Percentiles rank a stretch among this genome's conserved stretches.
Conservation (phyloP, 345 rosid species). For the Lumnitzera littorea region DNA sequence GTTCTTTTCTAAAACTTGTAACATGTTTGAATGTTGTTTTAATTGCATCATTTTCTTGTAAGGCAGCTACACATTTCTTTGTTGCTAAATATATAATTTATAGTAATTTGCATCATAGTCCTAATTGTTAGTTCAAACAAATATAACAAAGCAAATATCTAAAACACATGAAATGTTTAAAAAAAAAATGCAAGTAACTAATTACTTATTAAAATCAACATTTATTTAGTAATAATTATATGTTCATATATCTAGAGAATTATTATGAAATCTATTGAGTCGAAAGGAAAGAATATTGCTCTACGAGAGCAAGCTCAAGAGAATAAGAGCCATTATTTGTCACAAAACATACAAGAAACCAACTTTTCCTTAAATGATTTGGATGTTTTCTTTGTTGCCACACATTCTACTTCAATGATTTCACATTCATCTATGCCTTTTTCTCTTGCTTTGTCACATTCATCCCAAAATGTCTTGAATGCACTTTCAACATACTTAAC, state of each 20-base stretch:
- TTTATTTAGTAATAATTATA: background rate
- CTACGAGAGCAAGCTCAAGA: background rate
- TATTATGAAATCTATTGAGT: background rate
- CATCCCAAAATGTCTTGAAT: constrained; percentile 32
- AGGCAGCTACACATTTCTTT: too few relatives aligned
- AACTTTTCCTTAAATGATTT: constrained; percentile 20
- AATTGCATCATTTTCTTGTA: too few relatives aligned
- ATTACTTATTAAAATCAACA: background rate
- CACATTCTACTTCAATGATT: constrained; percentile 8
- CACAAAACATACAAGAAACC: constrained; percentile 37
- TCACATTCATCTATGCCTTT: constrained; percentile 30
- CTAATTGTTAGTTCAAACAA: background rate
- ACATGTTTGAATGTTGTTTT: too few relatives aligned
- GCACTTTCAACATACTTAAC: constrained; percentile 40
- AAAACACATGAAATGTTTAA: background rate
- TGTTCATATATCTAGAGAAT: background rate
- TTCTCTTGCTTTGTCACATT: constrained; percentile 33
- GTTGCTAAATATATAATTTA: too few relatives aligned
- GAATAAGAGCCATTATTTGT: constrained; percentile 11
- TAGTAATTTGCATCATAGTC: too few relatives aligned
- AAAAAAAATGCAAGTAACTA: background rate
- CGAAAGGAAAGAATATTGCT: background rate
- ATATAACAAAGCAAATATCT: background rate
- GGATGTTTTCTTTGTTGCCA: background rate
- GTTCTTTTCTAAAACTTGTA: too few relatives aligned